These are phyloP conservation scores for Naegleria fowleri DNA, from an alignment of 208 protist species.

Conservation along the genomic window DNA sequence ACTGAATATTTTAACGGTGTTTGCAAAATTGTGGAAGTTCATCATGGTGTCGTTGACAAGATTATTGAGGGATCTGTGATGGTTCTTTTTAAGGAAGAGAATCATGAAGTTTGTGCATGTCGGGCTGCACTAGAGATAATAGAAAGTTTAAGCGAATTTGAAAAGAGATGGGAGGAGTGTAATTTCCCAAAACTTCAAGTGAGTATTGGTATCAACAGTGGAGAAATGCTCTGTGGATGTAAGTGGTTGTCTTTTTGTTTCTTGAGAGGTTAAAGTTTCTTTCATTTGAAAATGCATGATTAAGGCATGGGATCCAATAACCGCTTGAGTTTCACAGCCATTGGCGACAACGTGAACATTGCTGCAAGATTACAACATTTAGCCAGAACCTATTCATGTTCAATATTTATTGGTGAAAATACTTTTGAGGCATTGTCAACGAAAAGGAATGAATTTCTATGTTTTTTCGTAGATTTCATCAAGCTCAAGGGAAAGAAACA, in stretches of 20 bases:
- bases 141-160: neutral
- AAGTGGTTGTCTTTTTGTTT: too few species aligned
- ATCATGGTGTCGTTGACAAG: constrained; percentile 4
- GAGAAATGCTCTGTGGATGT: neutral
- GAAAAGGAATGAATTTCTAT: neutral
- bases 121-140: neutral
- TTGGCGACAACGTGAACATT: neutral
- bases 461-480: neutral
- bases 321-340: neutral
- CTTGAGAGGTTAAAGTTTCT: too few species aligned
- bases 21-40: neutral
- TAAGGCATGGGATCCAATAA: neutral
- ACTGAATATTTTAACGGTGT: neutral
- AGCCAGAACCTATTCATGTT: neutral
- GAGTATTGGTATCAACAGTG: neutral
- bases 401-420: neutral
- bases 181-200: neutral
- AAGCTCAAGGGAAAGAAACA: neutral
- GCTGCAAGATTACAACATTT: neutral
- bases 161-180: neutral
- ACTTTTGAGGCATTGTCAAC: neutral
- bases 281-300: too few species aligned
- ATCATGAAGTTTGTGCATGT: neutral
- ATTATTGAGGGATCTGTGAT: neutral
- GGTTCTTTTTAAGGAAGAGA: neutral